Conservation (phyloP, 192 early-diverging fungal genomes). For the Gaertneriomyces sp. region DNA sequence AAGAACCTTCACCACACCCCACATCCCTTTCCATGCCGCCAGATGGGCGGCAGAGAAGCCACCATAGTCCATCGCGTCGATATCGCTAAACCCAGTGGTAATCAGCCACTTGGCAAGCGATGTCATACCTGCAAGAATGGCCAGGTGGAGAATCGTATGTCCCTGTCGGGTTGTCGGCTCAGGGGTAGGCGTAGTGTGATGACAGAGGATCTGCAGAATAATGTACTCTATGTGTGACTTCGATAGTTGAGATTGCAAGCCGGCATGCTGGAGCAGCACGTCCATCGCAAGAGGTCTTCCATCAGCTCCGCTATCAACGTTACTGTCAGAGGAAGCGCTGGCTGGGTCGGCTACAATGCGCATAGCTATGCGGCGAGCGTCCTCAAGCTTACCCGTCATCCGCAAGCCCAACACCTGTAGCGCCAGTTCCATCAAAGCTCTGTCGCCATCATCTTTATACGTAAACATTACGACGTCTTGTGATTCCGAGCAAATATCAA, state of each 20-base stretch:
- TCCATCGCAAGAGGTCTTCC: constrained; percentile 2
- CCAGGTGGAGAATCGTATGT: constrained; percentile 34
- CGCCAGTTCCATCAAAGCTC: constrained; percentile 85
- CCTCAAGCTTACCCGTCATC: constrained; percentile 74
- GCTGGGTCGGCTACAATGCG: constrained; percentile 52
- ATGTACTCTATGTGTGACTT: constrained; percentile 17
- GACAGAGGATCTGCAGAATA: constrained; percentile 10
- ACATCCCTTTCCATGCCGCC: constrained; percentile 29
- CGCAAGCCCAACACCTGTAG: constrained; percentile 83
- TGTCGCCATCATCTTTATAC: constrained; percentile 72
- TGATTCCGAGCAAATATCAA: constrained; percentile 2
- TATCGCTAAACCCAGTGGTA: constrained; percentile 12
- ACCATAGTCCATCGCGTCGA: constrained; percentile 28
- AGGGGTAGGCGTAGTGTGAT: neutral
- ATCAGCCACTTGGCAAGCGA: constrained; percentile 39
- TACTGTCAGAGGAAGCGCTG: constrained; percentile 15
- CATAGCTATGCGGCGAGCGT: constrained; percentile 72
- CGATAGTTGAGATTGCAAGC: constrained; percentile 10
- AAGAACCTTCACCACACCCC: constrained; percentile 21
- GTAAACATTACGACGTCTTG: constrained; percentile 34
- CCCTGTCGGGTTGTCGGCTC: constrained; percentile 1
- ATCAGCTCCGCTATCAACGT: constrained; percentile 2
- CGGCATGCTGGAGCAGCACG: constrained; percentile 3
- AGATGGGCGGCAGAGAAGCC: constrained; percentile 41
- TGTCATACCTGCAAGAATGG: constrained; percentile 27